Conservation (phyloP, 176 grass and related monocot genomes). For the Oryza glumipatula region DNA sequence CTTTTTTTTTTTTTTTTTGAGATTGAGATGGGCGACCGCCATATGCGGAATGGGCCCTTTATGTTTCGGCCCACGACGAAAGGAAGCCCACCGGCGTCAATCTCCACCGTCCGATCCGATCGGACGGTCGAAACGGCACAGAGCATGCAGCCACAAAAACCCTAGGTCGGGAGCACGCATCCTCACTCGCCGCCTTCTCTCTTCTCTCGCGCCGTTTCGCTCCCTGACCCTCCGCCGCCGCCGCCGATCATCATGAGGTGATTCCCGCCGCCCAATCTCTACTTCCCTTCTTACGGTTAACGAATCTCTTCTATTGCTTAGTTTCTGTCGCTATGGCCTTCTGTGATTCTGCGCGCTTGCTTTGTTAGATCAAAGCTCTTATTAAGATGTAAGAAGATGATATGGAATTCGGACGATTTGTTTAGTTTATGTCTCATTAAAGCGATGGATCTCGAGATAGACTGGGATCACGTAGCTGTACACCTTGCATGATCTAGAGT, state of each 20-base stretch:
- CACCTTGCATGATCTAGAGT: neutral
- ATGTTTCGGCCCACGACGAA: neutral
- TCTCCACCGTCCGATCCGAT: neutral
- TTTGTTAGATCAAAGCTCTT: neutral
- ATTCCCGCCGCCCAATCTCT: neutral
- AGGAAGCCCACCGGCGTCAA: neutral
- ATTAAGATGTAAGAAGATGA: neutral
- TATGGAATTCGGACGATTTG: neutral
- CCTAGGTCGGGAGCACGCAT: neutral
- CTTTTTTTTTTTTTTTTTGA: neutral
- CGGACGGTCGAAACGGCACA: neutral
- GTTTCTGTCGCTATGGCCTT: neutral
- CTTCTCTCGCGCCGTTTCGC: neutral
- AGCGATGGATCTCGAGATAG: neutral
- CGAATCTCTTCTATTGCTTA: neutral
- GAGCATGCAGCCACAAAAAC: neutral
- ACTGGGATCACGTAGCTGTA: neutral
- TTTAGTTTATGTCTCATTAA: neutral
- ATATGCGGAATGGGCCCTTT: neutral
- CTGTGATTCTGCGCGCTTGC: neutral
- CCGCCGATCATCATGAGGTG: neutral
- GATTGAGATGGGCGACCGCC: neutral
- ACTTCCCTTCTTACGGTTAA: neutral
- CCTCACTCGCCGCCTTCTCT: neutral
- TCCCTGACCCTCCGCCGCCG: neutral